A percentile compares a stretch with the other conserved stretches of the same genome.
Conservation (phyloP, 768 basidiomycete genomes). For the Xerocomus brunneocitrinus region DNA sequence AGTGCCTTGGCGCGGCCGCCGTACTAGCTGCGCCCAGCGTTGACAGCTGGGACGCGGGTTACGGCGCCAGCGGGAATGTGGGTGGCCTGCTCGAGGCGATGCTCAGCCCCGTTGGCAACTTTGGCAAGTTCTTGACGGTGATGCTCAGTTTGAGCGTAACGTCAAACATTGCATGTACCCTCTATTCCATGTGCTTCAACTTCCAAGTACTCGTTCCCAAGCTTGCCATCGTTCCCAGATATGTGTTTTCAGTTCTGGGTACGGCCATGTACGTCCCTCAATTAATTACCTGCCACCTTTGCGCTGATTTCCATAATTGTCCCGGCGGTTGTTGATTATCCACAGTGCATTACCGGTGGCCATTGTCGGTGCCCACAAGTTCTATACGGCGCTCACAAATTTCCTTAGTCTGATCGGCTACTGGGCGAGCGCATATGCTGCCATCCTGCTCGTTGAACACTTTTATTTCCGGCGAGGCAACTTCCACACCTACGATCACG, state of each 20-base stretch:
- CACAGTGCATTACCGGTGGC: slow-evolving; percentile 60
- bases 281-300: neutral
- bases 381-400: slow-evolving; percentile 60
- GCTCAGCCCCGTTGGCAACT: slow-evolving; percentile 55
- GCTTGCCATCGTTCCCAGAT: slow-evolving; percentile 57
- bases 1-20: slow-evolving; percentile 67
- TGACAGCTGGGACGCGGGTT: slow-evolving; percentile 53
- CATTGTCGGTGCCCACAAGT: slow-evolving; percentile 63
- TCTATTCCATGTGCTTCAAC: slow-evolving; percentile 76
- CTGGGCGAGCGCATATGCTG: slow-evolving; percentile 54
- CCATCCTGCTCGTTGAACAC: slow-evolving; percentile 63
- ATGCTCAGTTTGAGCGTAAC: slow-evolving; percentile 72
- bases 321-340: neutral
- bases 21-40: slow-evolving; percentile 52
- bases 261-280: slow-evolving; percentile 55
- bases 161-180: slow-evolving; percentile 76
- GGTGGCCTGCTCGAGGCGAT: slow-evolving; percentile 64
- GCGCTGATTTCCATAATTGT: slow-evolving; percentile 6
- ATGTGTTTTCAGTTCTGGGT: slow-evolving; percentile 61
- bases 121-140: slow-evolving; percentile 69
- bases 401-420: slow-evolving; percentile 69
- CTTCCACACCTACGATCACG: slow-evolving; percentile 45
- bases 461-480: slow-evolving; percentile 53
- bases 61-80: slow-evolving; percentile 48
- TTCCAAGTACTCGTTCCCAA: slow-evolving; percentile 66